phyloP scores from a whole-genome alignment of 1,284 basidiomycete genomes.

The Anthracocystis walkeri region DNA sequence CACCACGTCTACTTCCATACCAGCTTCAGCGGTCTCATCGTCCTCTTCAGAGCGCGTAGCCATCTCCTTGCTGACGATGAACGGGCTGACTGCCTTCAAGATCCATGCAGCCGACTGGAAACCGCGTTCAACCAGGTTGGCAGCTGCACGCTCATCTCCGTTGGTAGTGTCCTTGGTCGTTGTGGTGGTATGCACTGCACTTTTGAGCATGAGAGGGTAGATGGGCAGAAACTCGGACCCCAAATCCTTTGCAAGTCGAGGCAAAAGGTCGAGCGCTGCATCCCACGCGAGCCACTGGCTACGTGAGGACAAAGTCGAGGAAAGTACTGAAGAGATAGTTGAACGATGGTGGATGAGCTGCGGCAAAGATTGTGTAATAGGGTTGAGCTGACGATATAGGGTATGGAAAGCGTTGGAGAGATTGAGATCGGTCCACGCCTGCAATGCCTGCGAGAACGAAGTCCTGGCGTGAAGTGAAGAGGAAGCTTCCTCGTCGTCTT shows the following conservation, averaged over 20 bases:
- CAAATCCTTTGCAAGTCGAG: conserved; percentile 65
- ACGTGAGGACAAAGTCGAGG: conserved; percentile 22
- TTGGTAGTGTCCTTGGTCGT: conserved; percentile 58
- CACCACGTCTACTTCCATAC: conserved; percentile 15
- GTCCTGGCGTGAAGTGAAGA: conserved; percentile 54
- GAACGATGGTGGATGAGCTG: conserved; percentile 65
- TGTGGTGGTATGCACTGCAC: conserved; percentile 60
- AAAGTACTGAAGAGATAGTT: conserved; percentile 43
- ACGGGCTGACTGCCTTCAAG: conserved; percentile 59
- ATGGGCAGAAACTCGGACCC: conserved; percentile 66
- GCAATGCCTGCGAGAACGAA: conserved; percentile 56
- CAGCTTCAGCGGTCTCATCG: conserved; percentile 2
- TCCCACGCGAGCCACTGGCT: conserved; percentile 63
- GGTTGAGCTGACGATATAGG: conserved; percentile 49
- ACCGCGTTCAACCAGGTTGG: conserved; percentile 64
- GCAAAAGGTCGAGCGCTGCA: conserved; percentile 65
- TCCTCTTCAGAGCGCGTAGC: conserved; percentile 7
- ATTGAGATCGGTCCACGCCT: conserved; percentile 67
- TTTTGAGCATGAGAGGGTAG: conserved; percentile 55
- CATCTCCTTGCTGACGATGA: conserved; percentile 52
- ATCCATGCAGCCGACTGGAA: conserved; percentile 66
- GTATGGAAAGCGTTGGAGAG: conserved; percentile 63
- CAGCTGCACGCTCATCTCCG: conserved; percentile 64
- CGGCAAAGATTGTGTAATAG: conserved; percentile 58
- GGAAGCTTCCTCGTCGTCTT: conserved; percentile 39